Conservation (phyloP, 805 yeast species). For the Candida awuae region DNA sequence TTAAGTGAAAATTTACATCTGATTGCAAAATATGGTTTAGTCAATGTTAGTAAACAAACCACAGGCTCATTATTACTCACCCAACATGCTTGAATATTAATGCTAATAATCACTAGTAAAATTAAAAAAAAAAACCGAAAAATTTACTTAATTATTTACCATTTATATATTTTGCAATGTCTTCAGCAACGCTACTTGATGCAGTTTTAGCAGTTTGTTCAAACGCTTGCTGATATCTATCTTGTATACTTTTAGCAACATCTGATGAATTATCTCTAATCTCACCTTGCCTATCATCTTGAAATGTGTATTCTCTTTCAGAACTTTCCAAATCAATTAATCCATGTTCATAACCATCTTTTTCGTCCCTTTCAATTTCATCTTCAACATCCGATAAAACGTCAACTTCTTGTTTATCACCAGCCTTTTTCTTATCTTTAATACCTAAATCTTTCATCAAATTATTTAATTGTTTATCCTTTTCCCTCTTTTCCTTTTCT, state of each 20-base stretch:
- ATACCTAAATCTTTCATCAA: conserved; percentile 86
- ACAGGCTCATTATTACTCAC: conserved; percentile 19
- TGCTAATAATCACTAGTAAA: too few species aligned
- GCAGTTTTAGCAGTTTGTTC: conserved; percentile 54
- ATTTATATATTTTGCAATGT: conserved; percentile 56
- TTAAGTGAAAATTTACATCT: conserved; percentile 16
- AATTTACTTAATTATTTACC: conserved; percentile 9
- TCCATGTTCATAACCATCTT: conserved; percentile 33
- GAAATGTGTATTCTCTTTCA: conserved; percentile 64
- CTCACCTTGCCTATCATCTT: conserved; percentile 56
- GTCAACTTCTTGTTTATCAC: conserved; percentile 36
- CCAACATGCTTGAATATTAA: too few species aligned
- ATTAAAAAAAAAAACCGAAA: too few species aligned
- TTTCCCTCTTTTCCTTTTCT: conserved; percentile 62
- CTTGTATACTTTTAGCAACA: conserved; percentile 43
- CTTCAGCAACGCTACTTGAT: conserved; percentile 61
- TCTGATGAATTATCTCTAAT: conserved; percentile 48
- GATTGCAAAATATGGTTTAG: conserved; percentile 22
- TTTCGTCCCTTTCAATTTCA: conserved; percentile 40
- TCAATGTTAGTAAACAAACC: conserved; percentile 15
- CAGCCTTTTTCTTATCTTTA: conserved; percentile 29
- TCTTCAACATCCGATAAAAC: conserved; percentile 35
- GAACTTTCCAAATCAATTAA: conserved; percentile 34
- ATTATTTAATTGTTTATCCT: conserved; percentile 60
- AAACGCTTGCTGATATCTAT: conserved; percentile 66